Base-by-base conservation (phyloP, 306 rosid species). In the Ormosia semicastrata region DNA sequence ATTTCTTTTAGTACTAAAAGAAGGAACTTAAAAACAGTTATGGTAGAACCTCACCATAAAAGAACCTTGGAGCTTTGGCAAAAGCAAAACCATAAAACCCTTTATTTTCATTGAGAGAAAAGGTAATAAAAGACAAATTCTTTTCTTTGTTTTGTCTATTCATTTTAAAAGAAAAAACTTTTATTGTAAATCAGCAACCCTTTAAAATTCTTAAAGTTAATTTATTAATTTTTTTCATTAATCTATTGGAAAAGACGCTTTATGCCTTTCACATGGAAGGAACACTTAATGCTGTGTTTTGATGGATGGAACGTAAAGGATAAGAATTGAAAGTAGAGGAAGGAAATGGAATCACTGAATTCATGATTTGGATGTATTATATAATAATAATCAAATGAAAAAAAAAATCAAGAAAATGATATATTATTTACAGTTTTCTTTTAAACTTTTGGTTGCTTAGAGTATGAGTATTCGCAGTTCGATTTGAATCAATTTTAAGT, bases 61-160 rank as follows among this genome's bases (percentile, higher is more conserved):
- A 65, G 1, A 3, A 24, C 24, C 24, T 24, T 0, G 1, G 24
- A 8, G 49, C 49, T 30, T 34, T 44, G 71, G 71, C 53, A 34
- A 70, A 79, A 58, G 83, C 70, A 43, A 59, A 58, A 46, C 17
- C 77, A 70, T 60, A 4, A 56, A 46, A 33, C 32, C 37, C 14
- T 32, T 41, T 24, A 1, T 17, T 54, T 72, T 24, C 24, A 56
- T 73, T 3, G 14, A 40, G 6, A 44, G 33, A 11, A 57, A 39
- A 56, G 43, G 33, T 63, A 63, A 4, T 32, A 62, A 14, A 50
- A 24, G 24, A 24, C 24, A 24, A 24, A 24, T 24, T 24, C 24
- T 24, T 24, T 24, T 24, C 24, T 24, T 24, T 0, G 24, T 24
- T 24, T 50, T 44, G 12, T 69, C 12, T 46, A 47, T 47, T 46